phyloP scores from a whole-genome alignment of 768 basidiomycete species.

The Chalciporus piperatus region DNA sequence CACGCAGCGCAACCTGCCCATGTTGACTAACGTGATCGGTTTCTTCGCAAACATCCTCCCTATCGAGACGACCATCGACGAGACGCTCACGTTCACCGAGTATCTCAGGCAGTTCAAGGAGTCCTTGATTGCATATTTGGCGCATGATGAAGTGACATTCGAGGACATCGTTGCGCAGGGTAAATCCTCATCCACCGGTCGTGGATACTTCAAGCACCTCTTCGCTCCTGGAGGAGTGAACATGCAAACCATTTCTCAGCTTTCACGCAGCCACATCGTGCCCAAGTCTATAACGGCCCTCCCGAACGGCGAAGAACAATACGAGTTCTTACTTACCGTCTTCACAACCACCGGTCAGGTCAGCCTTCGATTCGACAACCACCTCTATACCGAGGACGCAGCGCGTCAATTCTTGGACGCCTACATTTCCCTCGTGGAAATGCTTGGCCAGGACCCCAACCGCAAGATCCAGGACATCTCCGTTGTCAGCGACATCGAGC shows the following conservation, averaged over 20 bases:
- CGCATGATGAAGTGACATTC: conserved; percentile 29
- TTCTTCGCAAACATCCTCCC: conserved; percentile 33
- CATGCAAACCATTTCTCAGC: conserved; percentile 22
- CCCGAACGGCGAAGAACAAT: conserved; percentile 29
- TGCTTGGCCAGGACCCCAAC: conserved; percentile 12
- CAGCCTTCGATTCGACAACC: conserved; percentile 30
- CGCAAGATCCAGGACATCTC: conserved; percentile 19
- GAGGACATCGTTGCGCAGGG: conserved; percentile 29
- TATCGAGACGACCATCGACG: conserved; percentile 27
- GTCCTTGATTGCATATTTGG: conserved; percentile 19
- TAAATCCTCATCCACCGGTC: conserved; percentile 21
- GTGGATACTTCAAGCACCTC: conserved; percentile 32
- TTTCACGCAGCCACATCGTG: conserved; percentile 15
- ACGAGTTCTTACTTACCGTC: conserved; percentile 24
- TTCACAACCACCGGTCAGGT: conserved; percentile 22
- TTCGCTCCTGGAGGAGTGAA: conserved; percentile 31
- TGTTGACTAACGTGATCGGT: conserved; percentile 26
- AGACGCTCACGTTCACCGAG: conserved; percentile 21
- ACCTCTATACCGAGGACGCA: conserved; percentile 26
- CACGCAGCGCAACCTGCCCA: conserved; percentile 29
- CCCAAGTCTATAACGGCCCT: conserved; percentile 19
- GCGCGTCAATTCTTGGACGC: conserved; percentile 31
- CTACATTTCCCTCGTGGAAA: conserved; percentile 28
- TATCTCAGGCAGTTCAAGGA: conserved; percentile 25
- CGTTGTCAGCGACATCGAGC: conserved; percentile 12